phyloP scores from a whole-genome alignment of 73 alveolate species.

The Paramecium pentaurelia region DNA sequence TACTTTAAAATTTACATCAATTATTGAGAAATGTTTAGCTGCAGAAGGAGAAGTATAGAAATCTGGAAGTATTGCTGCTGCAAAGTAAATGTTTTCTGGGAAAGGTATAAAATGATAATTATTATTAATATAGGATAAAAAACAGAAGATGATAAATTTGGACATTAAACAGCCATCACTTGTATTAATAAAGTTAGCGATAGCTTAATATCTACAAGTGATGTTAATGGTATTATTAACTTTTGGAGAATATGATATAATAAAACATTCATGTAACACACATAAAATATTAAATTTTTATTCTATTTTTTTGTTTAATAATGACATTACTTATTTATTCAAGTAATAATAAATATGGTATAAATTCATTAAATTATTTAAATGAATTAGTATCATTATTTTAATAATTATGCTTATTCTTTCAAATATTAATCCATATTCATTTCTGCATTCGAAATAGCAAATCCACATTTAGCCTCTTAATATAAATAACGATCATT shows the following conservation, averaged over 20 bases:
- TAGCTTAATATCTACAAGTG: slow-evolving; percentile 30
- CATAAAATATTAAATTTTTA: background rate
- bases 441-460: slow-evolving; percentile 54
- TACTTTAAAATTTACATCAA: background rate
- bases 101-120: background rate
- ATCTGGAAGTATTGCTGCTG: background rate
- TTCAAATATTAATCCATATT: background rate
- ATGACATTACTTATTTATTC: background rate
- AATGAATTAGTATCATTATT: slow-evolving; percentile 34
- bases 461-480: slow-evolving; percentile 63
- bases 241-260: slow-evolving; percentile 19
- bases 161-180: slow-evolving; percentile 4
- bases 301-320: no score
- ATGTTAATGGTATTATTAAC: slow-evolving; percentile 34
- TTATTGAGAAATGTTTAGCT: background rate
- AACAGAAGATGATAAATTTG: background rate
- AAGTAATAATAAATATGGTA: background rate
- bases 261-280: background rate
- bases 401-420: background rate
- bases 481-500: slow-evolving; percentile 18
- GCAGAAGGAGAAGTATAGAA: background rate
- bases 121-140: background rate
- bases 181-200: background rate
- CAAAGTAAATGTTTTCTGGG: background rate
- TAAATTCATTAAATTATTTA: background rate